Percentiles rank a stretch among this genome's conserved stretches.
Conservation (phyloP, 768 basidiomycete species). For the Rhizopogon salebrosus region DNA sequence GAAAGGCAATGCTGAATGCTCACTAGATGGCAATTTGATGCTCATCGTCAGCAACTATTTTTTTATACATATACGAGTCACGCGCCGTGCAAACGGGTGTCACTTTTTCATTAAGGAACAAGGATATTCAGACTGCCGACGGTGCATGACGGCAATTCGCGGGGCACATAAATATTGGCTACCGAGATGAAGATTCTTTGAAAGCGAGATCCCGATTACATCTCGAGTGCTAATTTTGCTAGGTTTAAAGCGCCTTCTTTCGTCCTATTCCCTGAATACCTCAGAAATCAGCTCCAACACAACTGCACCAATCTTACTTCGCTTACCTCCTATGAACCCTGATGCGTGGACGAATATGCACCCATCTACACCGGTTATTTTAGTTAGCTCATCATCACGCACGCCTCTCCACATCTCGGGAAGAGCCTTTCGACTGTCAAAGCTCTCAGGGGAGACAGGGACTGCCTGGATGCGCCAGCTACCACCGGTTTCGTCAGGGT, state of each 20-base stretch:
- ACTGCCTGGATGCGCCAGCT: slow-evolving; percentile 95
- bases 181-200: neutral
- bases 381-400: slow-evolving; percentile 76
- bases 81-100: neutral
- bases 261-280: slow-evolving; percentile 71
- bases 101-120: slow-evolving; percentile 1
- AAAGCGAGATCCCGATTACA: slow-evolving; percentile 16
- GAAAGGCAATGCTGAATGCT: neutral
- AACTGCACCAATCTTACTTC: slow-evolving; percentile 2
- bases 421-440: slow-evolving; percentile 85
- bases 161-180: neutral
- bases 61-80: neutral
- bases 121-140: neutral
- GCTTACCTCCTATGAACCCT: slow-evolving; percentile 91
- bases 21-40: too few relatives aligned
- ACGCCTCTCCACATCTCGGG: slow-evolving; percentile 93
- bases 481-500: slow-evolving; percentile 71
- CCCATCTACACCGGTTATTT: slow-evolving; percentile 69
- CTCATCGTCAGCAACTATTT: neutral
- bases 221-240: slow-evolving; percentile 59
- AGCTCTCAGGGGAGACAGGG: slow-evolving; percentile 74
- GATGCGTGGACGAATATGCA: slow-evolving; percentile 93
- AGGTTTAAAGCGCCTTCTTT: slow-evolving; percentile 82
- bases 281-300: neutral
- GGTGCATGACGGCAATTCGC: neutral